Percentiles rank a stretch among this genome's conserved stretches.
phyloP scores from a whole-genome alignment of 129 eudicot species.

The Centella asiatica region DNA sequence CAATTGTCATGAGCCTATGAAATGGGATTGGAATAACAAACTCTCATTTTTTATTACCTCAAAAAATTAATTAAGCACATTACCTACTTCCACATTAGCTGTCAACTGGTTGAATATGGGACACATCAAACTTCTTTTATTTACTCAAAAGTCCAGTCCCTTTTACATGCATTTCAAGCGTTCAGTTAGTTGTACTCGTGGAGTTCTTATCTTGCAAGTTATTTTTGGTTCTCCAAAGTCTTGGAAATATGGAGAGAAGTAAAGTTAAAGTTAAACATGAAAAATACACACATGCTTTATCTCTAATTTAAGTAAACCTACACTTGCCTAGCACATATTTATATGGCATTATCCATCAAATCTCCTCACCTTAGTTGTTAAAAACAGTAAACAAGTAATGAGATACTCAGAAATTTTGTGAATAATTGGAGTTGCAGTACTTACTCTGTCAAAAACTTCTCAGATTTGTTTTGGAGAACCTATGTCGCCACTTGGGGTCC shows the following conservation, averaged over 20 bases:
- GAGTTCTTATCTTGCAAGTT: conserved; percentile 12
- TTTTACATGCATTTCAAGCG: neutral
- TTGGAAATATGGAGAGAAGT: conserved; percentile 20
- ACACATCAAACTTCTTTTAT: no score
- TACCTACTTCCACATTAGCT: neutral
- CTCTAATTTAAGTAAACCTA: conserved; percentile 25
- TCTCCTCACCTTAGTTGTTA: neutral
- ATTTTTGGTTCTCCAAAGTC: conserved; percentile 15
- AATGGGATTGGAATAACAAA: neutral
- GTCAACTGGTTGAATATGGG: no score
- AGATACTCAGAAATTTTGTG: neutral
- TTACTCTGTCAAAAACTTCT: neutral
- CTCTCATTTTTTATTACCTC: neutral
- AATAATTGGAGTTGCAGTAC: neutral
- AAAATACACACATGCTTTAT: conserved; percentile 10
- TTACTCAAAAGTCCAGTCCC: neutral
- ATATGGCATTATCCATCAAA: conserved; percentile 6
- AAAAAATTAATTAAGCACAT: neutral
- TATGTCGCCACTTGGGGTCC: conserved; percentile 42
- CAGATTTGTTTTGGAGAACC: conserved; percentile 19
- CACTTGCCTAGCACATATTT: conserved; percentile 4
- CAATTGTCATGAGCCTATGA: neutral
- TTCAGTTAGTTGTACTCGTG: neutral
- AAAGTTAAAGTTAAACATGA: conserved; percentile 13
- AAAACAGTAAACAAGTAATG: neutral